Conservation (phyloP, 2,329 filamentous ascomycete species). For the Mycogone perniciosa region DNA sequence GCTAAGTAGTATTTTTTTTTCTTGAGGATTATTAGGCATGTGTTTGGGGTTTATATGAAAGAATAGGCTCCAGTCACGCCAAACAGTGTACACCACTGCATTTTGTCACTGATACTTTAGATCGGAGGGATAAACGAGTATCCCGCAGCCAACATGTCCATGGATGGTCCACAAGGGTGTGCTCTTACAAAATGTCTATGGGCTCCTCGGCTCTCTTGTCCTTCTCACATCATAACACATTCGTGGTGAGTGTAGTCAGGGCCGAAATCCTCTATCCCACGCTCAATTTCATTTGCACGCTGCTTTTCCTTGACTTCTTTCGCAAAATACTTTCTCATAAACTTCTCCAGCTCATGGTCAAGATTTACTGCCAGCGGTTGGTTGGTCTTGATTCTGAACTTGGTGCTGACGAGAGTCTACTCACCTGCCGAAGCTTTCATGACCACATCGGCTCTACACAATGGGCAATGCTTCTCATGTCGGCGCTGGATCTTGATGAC, state of each 20-base stretch:
- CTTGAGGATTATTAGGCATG: no score
- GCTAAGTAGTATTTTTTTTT: no score
- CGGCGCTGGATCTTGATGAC: constrained; percentile 72
- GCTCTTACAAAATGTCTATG: no score
- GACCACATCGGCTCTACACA: constrained; percentile 68
- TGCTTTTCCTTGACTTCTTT: constrained; percentile 62
- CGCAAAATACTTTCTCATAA: constrained; percentile 70
- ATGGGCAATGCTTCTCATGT: constrained; percentile 61
- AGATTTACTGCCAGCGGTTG: constrained; percentile 50
- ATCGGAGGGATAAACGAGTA: no score
- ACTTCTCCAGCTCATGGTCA: constrained; percentile 61
- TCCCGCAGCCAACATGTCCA: no score
- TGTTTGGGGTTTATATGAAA: no score
- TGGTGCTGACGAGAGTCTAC: constrained; percentile 17
- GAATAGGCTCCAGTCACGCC: no score
- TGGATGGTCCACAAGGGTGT: no score
- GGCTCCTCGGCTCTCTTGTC: no score
- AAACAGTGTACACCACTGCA: no score
- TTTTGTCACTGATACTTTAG: no score
- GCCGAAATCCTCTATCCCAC: constrained; percentile 67
- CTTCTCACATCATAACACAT: constrained; percentile 43
- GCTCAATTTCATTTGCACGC: constrained; percentile 65
- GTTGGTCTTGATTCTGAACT: not conserved
- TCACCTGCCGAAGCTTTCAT: constrained; percentile 61
- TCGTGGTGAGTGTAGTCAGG: constrained; percentile 54